Conservation (phyloP, 768 basidiomycete genomes). For the Rubroboletus satanas region DNA sequence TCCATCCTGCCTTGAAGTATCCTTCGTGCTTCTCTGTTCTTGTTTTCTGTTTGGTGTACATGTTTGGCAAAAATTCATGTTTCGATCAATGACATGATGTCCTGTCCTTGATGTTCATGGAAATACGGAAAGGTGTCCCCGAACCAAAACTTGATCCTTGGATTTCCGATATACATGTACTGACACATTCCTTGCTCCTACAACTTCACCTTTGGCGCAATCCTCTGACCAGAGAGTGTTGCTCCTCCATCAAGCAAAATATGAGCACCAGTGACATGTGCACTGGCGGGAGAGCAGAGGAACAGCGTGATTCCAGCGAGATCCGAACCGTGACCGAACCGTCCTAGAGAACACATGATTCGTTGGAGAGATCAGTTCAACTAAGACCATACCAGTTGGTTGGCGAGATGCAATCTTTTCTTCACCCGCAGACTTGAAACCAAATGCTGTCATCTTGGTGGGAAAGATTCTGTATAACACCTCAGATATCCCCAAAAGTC, state of each 20-base stretch:
- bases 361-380: background rate
- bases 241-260: conserved; percentile 68
- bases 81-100: background rate
- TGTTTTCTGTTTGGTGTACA: background rate
- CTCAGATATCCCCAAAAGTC: background rate
- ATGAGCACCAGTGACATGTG: conserved; percentile 73
- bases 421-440: conserved; percentile 53
- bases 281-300: conserved; percentile 64
- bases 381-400: conserved; percentile 53
- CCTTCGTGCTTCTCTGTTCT: background rate
- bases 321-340: conserved; percentile 61
- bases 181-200: conserved; percentile 6
- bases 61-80: conserved; percentile 1
- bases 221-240: conserved; percentile 14
- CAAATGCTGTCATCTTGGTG: conserved; percentile 80
- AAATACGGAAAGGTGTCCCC: background rate
- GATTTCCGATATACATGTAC: background rate
- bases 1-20: conserved; percentile 4
- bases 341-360: conserved; percentile 40
- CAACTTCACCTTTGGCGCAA: conserved; percentile 26
- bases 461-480: conserved; percentile 56
- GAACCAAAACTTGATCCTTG: background rate
- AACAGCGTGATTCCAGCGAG: conserved; percentile 70
- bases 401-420: conserved; percentile 49
- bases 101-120: background rate